Conservation (phyloP, 164 flowering plant genomes). For the Litsea cubeba region DNA sequence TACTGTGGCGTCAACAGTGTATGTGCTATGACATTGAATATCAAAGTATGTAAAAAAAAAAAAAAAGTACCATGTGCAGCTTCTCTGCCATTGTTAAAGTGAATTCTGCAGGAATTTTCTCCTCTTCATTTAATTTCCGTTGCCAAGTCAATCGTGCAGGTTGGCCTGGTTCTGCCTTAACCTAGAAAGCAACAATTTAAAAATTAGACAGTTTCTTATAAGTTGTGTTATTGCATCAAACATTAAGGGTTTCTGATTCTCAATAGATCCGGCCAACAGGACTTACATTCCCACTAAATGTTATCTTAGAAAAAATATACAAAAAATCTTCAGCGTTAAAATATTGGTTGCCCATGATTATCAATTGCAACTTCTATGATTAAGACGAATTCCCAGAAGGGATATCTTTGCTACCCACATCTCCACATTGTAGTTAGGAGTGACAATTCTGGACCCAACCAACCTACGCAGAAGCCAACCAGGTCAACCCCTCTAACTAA, state of each 20-base stretch:
- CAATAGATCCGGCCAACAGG: not conserved
- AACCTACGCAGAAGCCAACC: no score
- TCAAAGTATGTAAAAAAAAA: not conserved
- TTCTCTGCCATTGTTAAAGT: conserved; percentile 39
- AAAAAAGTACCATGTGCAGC: conserved; percentile 52
- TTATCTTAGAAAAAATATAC: not conserved
- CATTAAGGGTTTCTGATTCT: not conserved
- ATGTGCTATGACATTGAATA: not conserved
- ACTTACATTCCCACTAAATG: not conserved
- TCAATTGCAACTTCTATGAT: not conserved
- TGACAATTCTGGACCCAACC: no score
- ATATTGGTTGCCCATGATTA: not conserved
- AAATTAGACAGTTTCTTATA: not conserved
- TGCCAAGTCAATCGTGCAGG: conserved; percentile 77
- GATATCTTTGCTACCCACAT: no score
- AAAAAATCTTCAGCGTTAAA: not conserved
- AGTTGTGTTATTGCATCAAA: not conserved
- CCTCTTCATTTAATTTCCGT: conserved; percentile 47
- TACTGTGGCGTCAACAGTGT: not conserved
- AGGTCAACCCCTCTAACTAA: no score
- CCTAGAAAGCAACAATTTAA: conserved; percentile 10
- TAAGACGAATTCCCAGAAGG: not conserved
- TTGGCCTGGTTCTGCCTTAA: conserved; percentile 52
- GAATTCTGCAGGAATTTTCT: conserved; percentile 38
- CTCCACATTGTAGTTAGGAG: no score